These are phyloP conservation scores for Boechera stricta DNA, from an alignment of 345 rosid species.

Conservation along the genomic window DNA sequence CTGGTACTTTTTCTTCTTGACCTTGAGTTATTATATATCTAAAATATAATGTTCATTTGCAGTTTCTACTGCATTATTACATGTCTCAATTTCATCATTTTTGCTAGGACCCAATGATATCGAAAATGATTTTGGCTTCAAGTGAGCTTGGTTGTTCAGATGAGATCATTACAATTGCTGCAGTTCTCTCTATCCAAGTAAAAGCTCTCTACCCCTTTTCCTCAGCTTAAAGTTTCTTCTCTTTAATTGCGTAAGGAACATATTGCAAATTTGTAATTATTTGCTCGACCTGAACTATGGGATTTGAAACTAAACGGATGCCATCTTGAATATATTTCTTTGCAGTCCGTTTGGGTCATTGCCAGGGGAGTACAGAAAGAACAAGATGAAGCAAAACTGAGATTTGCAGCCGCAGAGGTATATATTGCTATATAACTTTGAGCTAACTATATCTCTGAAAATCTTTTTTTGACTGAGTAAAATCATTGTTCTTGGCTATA, in stretches of 20 bases:
- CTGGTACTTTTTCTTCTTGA: constrained; percentile 50
- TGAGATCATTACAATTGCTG: constrained; percentile 85
- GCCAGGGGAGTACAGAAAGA: constrained; percentile 79
- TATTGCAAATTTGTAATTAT: not conserved
- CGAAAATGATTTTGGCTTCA: constrained; percentile 95
- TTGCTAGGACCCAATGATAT: constrained; percentile 86
- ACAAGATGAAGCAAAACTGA: constrained; percentile 86
- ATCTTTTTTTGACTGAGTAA: not conserved
- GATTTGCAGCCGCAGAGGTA: constrained; percentile 99
- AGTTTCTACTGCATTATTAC: constrained; percentile 13
- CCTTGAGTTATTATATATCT: not conserved
- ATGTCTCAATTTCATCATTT: constrained; percentile 6
- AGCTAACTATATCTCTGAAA: constrained; percentile 7
- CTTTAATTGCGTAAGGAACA: not conserved
- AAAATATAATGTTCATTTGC: not conserved
- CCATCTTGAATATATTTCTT: constrained; percentile 9
- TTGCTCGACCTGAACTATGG: not conserved
- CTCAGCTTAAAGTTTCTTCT: not conserved
- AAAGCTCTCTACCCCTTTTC: constrained; percentile 13
- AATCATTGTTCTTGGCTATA: constrained; percentile 32
- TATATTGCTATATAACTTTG: constrained; percentile 17
- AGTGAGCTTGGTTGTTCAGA: constrained; percentile 87
- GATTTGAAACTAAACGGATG: constrained; percentile 18
- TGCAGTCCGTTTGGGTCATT: constrained; percentile 93
- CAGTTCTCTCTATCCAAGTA: constrained; percentile 90